A percentile compares a stretch with the other conserved stretches of the same genome.
Evolutionary conservation across 164 flowering plant genomes (phyloP).

Genomic region (Buxus sempervirens): DNA sequence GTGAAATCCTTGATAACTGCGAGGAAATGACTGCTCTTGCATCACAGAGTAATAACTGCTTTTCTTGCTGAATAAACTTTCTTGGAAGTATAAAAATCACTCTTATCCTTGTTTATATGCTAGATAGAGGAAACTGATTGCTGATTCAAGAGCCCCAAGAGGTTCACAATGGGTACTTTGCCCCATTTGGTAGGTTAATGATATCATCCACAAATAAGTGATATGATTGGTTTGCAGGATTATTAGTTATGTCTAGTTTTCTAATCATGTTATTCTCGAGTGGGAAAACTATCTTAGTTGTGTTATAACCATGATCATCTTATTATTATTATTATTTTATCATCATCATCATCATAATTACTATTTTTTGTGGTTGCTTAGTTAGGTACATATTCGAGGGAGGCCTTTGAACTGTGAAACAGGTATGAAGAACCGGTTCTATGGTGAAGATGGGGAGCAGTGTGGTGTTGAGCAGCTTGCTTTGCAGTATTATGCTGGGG

Average conservation of each 20-base stretch:
- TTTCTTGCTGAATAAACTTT: too few relatives aligned
- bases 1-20: too few relatives aligned
- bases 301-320: background rate
- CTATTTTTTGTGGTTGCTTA: background rate
- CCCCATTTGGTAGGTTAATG: too few relatives aligned
- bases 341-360: background rate
- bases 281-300: background rate
- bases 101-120: too few relatives aligned
- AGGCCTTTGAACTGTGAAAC: slow-evolving; percentile 74
- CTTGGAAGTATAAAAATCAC: too few relatives aligned
- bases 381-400: slow-evolving; percentile 69
- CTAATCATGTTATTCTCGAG: background rate
- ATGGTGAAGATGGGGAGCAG: slow-evolving; percentile 86
- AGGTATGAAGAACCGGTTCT: slow-evolving; percentile 78
- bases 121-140: too few relatives aligned
- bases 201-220: too few relatives aligned
- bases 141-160: too few relatives aligned
- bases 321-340: too few relatives aligned
- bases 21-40: too few relatives aligned
- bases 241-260: background rate
- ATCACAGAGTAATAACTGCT: too few relatives aligned
- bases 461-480: slow-evolving; percentile 95
- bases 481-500: slow-evolving; percentile 77
- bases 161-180: too few relatives aligned
- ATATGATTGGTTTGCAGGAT: background rate